Evolutionary conservation across 768 basidiomycete genomes (phyloP).

Genomic region (Auriculariales sp.): DNA sequence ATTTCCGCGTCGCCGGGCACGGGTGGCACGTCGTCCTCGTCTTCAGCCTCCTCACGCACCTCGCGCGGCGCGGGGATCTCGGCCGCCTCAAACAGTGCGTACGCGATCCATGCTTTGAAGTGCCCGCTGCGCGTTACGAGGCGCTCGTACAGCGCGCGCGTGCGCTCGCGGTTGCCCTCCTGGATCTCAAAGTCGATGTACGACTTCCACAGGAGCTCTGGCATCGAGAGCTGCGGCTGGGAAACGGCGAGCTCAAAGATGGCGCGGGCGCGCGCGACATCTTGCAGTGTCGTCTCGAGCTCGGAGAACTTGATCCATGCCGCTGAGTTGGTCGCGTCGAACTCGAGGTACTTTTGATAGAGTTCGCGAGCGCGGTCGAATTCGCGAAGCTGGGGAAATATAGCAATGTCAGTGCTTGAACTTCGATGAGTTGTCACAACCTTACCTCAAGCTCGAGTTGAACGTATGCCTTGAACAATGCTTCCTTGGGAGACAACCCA

Average conservation of each 20-base stretch:
- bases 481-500: conserved; percentile 93
- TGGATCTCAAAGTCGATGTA: conserved; percentile 95
- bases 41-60: conserved; percentile 58
- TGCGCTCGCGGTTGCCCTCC: conserved; percentile 79
- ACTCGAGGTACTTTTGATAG: conserved; percentile 94
- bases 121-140: conserved; percentile 77
- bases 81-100: conserved; percentile 82
- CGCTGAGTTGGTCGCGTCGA: conserved; percentile 77
- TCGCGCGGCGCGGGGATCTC: conserved; percentile 50
- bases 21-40: conserved; percentile 38
- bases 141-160: conserved; percentile 79
- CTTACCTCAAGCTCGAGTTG: conserved; percentile 80
- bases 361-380: conserved; percentile 85
- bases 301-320: conserved; percentile 97
- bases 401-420: conserved; percentile 5
- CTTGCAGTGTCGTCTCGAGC: conserved; percentile 75
- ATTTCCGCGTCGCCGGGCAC: conserved; percentile 47
- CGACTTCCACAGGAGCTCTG: conserved; percentile 86
- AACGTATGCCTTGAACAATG: conserved; percentile 91
- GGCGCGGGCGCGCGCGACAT: conserved; percentile 76
- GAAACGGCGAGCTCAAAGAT: conserved; percentile 87
- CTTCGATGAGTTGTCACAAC: conserved; percentile 3
- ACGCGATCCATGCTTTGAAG: conserved; percentile 95
- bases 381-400: conserved; percentile 55
- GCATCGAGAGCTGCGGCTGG: conserved; percentile 82